Conservation (phyloP, 2,329 filamentous ascomycete species). For the Colletotrichum phormii region DNA sequence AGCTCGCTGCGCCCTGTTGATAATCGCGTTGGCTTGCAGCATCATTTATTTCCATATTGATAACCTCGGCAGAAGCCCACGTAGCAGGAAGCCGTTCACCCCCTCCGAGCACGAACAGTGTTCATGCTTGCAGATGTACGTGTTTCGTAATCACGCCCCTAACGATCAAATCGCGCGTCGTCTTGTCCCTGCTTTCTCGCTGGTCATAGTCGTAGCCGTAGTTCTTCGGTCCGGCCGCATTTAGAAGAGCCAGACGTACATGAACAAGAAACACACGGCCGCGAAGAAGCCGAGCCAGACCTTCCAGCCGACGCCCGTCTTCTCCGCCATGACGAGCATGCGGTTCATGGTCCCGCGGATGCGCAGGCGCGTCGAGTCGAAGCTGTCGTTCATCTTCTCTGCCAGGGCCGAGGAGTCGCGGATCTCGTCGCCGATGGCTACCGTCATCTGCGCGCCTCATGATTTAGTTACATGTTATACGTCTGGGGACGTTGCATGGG, state of each 20-base stretch:
- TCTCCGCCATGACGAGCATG: conserved; percentile 95
- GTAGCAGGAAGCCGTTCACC: not conserved
- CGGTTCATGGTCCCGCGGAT: conserved; percentile 94
- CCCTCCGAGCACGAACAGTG: too few relatives aligned
- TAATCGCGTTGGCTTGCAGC: too few relatives aligned
- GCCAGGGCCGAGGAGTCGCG: conserved; percentile 88
- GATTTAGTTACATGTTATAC: not conserved
- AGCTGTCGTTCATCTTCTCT: conserved; percentile 95
- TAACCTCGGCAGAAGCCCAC: not conserved
- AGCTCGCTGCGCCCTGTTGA: too few relatives aligned
- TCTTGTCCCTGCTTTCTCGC: not conserved
- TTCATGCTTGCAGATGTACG: too few relatives aligned
- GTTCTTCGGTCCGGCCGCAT: not conserved
- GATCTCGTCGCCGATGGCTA: conserved; percentile 95
- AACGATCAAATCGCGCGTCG: not conserved
- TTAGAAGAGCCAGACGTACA: conserved; percentile 92
- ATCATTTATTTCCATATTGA: not conserved
- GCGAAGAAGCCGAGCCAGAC: conserved; percentile 93
- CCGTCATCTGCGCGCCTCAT: conserved; percentile 74
- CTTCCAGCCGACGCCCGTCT: conserved; percentile 94
- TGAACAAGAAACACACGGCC: conserved; percentile 84
- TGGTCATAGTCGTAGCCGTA: not conserved
- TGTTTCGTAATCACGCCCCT: too few relatives aligned
- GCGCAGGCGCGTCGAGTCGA: conserved; percentile 84
- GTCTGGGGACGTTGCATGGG: not conserved